Evolutionary conservation across 2,329 filamentous ascomycete genomes (phyloP).

Genomic region (Albifimbria verrucaria): DNA sequence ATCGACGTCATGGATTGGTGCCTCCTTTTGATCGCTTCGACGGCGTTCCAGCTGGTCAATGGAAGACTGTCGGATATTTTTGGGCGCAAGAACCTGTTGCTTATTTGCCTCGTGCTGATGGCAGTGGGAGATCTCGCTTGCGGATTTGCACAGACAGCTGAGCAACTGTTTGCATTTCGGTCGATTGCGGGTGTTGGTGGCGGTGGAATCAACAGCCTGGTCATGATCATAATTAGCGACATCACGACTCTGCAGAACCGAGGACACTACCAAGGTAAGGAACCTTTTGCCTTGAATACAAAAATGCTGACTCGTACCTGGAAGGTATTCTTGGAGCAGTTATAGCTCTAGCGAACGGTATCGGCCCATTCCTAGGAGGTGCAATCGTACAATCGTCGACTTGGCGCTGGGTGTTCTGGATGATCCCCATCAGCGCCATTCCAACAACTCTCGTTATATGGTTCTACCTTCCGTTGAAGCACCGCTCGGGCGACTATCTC

Average conservation of each 20-base stretch:
- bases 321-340: background rate
- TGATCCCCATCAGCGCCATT: constrained; percentile 16
- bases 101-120: constrained; percentile 25
- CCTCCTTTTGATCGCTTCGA: constrained; percentile 34
- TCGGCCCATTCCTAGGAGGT: constrained; percentile 1
- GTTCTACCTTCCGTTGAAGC: constrained; percentile 22
- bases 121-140: constrained; percentile 26
- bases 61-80: constrained; percentile 32
- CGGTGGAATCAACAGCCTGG: constrained; percentile 29
- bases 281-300: background rate
- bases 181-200: constrained; percentile 31
- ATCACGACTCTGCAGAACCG: constrained; percentile 31
- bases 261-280: constrained; percentile 26
- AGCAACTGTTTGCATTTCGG: constrained; percentile 31
- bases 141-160: constrained; percentile 25
- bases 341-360: constrained; percentile 1
- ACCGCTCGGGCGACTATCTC: constrained; percentile 18
- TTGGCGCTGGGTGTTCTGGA: constrained; percentile 3
- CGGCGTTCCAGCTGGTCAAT: constrained; percentile 31
- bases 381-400: constrained; percentile 1
- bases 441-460: constrained; percentile 18
- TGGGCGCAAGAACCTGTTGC: constrained; percentile 28
- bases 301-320: background rate
- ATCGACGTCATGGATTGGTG: constrained; percentile 31
- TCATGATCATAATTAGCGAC: constrained; percentile 35